Evolutionary conservation across 2,329 filamentous ascomycete genomes (phyloP), one percentile per base, ranked within the genome.

Genomic region (Colletotrichum sansevieriae): DNA sequence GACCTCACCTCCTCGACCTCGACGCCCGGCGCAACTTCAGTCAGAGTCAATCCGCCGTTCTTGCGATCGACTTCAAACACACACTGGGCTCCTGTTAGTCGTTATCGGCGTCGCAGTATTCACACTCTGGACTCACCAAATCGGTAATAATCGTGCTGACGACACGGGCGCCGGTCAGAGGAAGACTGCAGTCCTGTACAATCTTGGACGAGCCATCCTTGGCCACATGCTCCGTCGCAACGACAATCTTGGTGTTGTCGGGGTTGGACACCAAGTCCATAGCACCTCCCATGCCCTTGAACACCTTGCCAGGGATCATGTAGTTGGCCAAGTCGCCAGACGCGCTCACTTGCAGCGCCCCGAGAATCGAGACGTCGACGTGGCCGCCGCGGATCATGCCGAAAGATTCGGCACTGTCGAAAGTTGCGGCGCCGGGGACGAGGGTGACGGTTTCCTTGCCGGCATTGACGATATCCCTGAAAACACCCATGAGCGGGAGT

Each of bases 371-470:
- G 5, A 97, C 90, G 75, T 97, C 91, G 47, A 97, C 90, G 74
- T 94, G 92, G 0, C 93, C 93, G 59, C 92, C 92, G 11, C 93
- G 88, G 73, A 97, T 97, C 93, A 96, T 96, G 73, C 88, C 90
- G 75, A 97, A 97, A 1, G 91, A 94, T 79, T 96, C 93, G 71
- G 91, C 87, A 51, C 89, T 92, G 77, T 94, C 92, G 74, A 96
- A 97, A 10, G 89, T 91, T 0, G 91, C 87, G 0, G 92, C 93
- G 1, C 93, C 93, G 0, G 91, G 90, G 0, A 93, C 82, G 0
- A 96, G 85, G 0, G 93, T 96, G 0, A 95, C 92, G 0, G 93
- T 97, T 78, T 97, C 93, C 77, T 97, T 97, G 65, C 93, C 93
- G 0, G 93, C 93, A 74, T 96, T 97, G 81, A 96, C 91, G 71